Base-by-base conservation (phyloP, 306 rosid genomes). In the Sicyos baderoa region DNA sequence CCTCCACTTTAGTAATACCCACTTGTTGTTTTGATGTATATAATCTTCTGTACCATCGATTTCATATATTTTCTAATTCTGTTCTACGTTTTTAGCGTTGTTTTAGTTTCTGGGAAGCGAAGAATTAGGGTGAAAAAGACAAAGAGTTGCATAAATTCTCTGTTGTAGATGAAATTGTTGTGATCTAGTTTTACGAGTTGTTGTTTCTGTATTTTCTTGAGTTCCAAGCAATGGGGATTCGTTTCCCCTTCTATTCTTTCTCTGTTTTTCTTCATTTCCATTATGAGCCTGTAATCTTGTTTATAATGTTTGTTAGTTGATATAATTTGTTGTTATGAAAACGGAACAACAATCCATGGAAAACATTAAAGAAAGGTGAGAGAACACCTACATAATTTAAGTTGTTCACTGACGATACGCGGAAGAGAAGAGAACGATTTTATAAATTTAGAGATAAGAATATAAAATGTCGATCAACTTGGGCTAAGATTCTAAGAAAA, bases 141-240 rank as follows among this genome's bases (percentile, higher is more conserved):
- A 45, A 65, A 10, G 7, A 13, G 70, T 45, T 45, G 49, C 40
- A 37, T 18, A 70, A 25, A 50, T 49, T 54, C 14, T 37, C 7
- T 7, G 25, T 4, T 25, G 29, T 23, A 25, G 54, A 23, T 68
- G 25, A 6, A 14, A 12, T 18, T 35, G 15, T 63, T 18, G 19
- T 2, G 3, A 63, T 18, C 9, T 61, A 32, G 37, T 63, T 63
- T 40, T 9, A 17, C 19, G 16, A 40, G 23, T 22, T 23, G 17
- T 50, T 44, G 59, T 49, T 68, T 49, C 58, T 19, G 17, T 68
- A 17, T 68, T 50, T 48, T 48, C 72, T 51, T 68, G 72, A 44
- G 9, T 48, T 50, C 45, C 47, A 25, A 68, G 47, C 9, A 50
- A 68, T 16, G 21, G 72, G 27, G 19, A 21, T 71, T 37, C 35